These are phyloP conservation scores for Suillus americanus DNA, from an alignment of 768 basidiomycete species.

Conservation along the genomic window DNA sequence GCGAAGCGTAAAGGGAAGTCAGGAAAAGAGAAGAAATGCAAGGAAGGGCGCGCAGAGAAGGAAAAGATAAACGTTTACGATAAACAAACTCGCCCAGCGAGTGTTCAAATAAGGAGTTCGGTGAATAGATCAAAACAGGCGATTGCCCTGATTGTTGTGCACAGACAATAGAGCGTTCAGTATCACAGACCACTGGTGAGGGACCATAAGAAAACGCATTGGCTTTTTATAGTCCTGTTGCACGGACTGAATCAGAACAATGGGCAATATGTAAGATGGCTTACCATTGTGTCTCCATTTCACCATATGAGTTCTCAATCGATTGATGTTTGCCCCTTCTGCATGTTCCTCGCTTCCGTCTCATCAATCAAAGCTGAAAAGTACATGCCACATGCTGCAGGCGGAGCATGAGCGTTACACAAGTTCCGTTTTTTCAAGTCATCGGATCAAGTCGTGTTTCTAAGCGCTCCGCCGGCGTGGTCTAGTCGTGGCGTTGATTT, in stretches of 20 bases:
- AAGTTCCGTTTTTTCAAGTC: not conserved
- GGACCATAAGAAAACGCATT: not conserved
- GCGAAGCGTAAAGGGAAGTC: not conserved
- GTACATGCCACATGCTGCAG: not conserved
- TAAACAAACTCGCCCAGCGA: not conserved
- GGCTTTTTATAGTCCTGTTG: not conserved
- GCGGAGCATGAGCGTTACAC: not conserved
- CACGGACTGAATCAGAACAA: not conserved
- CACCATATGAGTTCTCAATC: not conserved
- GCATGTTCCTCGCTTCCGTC: not conserved
- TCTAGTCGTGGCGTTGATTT: not conserved
- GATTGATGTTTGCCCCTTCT: not conserved
- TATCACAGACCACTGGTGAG: not conserved
- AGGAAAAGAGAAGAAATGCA: not conserved
- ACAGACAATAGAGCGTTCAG: not conserved
- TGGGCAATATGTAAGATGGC: not conserved
- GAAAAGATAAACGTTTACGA: not conserved
- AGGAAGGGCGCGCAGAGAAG: not conserved
- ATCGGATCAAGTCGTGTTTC: not conserved
- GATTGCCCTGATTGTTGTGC: not conserved
- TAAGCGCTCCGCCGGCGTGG: not conserved
- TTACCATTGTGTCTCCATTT: not conserved
- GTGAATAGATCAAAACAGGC: not conserved
- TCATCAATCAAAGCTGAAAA: not conserved
- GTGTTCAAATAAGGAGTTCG: not conserved